Conservation (phyloP, 495 filamentous ascomycete genomes). For the Lindgomyces ingoldianus region DNA sequence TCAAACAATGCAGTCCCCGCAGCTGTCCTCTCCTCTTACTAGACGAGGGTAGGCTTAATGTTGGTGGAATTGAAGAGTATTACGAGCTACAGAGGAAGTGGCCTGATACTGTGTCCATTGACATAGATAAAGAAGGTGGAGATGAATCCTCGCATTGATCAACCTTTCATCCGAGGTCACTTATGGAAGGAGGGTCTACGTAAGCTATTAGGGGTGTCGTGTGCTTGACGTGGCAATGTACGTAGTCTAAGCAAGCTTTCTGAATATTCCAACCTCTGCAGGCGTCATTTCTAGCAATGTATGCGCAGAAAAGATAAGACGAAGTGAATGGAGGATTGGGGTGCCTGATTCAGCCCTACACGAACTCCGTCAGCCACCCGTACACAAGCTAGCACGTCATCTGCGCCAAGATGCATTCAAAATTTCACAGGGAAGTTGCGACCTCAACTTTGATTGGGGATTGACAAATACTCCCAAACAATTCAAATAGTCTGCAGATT, state of each 20-base stretch:
- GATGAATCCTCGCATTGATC: too few relatives aligned
- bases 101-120: too few relatives aligned
- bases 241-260: background rate
- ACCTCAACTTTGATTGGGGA: background rate
- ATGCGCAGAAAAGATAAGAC: background rate
- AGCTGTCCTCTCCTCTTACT: too few relatives aligned
- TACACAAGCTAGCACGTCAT: constrained; percentile 8
- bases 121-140: too few relatives aligned
- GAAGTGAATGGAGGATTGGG: background rate
- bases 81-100: too few relatives aligned
- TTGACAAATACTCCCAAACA: background rate
- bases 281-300: background rate
- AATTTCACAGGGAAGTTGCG: constrained; percentile 1
- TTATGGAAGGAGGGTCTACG: too few relatives aligned
- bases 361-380: background rate
- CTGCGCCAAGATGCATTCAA: constrained; percentile 1
- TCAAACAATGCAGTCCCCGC: too few relatives aligned
- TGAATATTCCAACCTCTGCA: background rate
- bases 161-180: too few relatives aligned
- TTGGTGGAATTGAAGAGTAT: too few relatives aligned
- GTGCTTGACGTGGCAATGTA: too few relatives aligned
- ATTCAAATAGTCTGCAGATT: background rate
- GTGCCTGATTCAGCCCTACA: background rate
- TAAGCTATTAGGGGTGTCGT: too few relatives aligned
- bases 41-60: too few relatives aligned